Evolutionary conservation across 306 rosid genomes (phyloP).

Genomic region (Prinsepia uniflora): DNA sequence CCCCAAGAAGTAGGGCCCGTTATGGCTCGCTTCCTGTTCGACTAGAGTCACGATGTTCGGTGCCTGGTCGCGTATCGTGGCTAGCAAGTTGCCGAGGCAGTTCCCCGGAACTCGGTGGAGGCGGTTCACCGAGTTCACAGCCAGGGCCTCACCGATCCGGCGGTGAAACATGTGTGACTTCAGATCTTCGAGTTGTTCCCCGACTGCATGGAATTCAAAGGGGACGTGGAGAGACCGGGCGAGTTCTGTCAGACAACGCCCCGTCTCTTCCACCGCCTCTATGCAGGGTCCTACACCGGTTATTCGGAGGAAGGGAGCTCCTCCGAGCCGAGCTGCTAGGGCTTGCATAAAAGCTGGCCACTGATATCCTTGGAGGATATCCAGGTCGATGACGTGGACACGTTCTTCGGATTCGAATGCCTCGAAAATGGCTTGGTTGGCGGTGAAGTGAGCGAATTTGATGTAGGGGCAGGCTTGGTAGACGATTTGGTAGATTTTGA

Average conservation of each 20-base stretch:
- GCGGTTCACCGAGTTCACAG: slow-evolving; percentile 69
- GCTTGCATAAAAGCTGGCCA: slow-evolving; percentile 98
- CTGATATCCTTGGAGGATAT: slow-evolving; percentile 86
- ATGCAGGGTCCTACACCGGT: slow-evolving; percentile 52
- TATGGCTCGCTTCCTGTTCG: slow-evolving; percentile 90
- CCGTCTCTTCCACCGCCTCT: slow-evolving; percentile 58
- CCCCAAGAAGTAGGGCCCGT: slow-evolving; percentile 77
- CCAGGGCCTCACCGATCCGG: slow-evolving; percentile 72
- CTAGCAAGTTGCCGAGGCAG: slow-evolving; percentile 47
- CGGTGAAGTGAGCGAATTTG: slow-evolving; percentile 89
- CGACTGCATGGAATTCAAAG: slow-evolving; percentile 74
- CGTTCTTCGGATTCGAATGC: slow-evolving; percentile 82
- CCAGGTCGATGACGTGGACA: slow-evolving; percentile 79
- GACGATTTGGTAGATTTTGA: slow-evolving; percentile 80
- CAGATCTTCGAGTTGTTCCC: slow-evolving; percentile 62
- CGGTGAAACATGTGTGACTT: slow-evolving; percentile 81
- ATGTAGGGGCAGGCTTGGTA: slow-evolving; percentile 93
- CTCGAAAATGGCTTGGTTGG: slow-evolving; percentile 86
- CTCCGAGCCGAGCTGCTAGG: slow-evolving; percentile 55
- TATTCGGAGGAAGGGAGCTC: slow-evolving; percentile 64
- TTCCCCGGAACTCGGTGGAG: slow-evolving; percentile 62
- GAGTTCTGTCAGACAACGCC: slow-evolving; percentile 56
- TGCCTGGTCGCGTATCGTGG: slow-evolving; percentile 81
- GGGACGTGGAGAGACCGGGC: slow-evolving; percentile 85
- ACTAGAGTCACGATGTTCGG: slow-evolving; percentile 73